phyloP scores from a whole-genome alignment of 176 grass and related monocot species.

The Ampelocalamus luodianensis region DNA sequence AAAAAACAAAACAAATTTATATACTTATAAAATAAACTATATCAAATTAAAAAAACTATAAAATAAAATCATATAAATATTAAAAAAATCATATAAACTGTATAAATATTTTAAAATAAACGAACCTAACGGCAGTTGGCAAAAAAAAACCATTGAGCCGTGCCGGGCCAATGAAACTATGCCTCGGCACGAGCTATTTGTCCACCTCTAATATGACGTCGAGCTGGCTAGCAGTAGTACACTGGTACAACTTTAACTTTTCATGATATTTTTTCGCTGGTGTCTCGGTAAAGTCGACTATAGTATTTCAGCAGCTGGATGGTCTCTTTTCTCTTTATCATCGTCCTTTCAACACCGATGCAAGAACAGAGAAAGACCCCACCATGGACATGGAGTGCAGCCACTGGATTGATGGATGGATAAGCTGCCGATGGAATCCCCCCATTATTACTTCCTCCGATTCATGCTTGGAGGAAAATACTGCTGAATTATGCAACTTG shows the following conservation, averaged over 20 bases:
- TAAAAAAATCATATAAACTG: too few species aligned
- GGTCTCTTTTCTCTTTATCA: neutral
- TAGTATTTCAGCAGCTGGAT: slow-evolving; percentile 6
- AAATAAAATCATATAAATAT: too few species aligned
- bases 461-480: neutral
- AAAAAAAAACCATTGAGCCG: too few species aligned
- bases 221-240: neutral
- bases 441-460: neutral
- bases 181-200: too few species aligned
- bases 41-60: too few species aligned
- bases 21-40: too few species aligned
- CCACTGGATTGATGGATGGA: neutral
- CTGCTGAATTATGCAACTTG: neutral
- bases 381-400: slow-evolving; percentile 24
- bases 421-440: slow-evolving; percentile 4
- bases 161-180: too few species aligned
- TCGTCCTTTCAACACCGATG: slow-evolving; percentile 14
- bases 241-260: neutral
- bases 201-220: neutral
- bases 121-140: too few species aligned
- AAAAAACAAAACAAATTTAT: too few species aligned
- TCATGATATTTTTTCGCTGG: neutral
- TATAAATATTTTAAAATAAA: too few species aligned
- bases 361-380: slow-evolving; percentile 8
- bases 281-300: neutral